Percentiles rank a stretch among this genome's conserved stretches.
Conservation (phyloP, 78 protist species). For the slime mould (Dictyostelium discoideum) region DNA sequence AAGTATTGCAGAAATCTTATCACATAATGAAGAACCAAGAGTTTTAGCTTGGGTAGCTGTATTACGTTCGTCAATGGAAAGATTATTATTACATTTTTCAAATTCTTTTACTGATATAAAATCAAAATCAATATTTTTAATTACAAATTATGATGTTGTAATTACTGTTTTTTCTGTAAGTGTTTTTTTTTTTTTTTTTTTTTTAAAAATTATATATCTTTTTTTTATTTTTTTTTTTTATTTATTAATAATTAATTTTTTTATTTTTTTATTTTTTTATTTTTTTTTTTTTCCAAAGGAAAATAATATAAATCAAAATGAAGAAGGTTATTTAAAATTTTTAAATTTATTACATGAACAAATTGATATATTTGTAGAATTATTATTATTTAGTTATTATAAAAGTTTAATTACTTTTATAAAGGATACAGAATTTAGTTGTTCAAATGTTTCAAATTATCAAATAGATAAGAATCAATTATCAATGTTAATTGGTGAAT, state of each 20-base stretch:
- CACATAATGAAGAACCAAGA: conserved; percentile 22
- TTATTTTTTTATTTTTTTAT: neutral
- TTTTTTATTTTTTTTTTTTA: neutral
- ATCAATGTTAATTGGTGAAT: neutral
- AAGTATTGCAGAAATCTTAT: conserved; percentile 29
- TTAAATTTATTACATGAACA: conserved; percentile 36
- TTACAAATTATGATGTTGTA: conserved; percentile 69
- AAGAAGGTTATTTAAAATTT: conserved; percentile 20
- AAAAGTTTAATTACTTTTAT: conserved; percentile 25
- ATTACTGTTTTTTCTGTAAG: conserved; percentile 32
- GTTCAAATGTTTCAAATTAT: neutral
- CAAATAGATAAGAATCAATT: conserved; percentile 1
- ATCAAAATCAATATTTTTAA: conserved; percentile 50
- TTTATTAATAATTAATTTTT: neutral
- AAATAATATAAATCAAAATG: conserved; percentile 35
- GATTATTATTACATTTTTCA: conserved; percentile 28
- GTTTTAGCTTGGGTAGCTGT: conserved; percentile 73
- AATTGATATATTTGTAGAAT: conserved; percentile 16
- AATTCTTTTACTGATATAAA: conserved; percentile 23
- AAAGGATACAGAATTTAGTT: conserved; percentile 37
- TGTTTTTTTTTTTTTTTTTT: neutral
- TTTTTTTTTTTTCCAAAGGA: neutral
- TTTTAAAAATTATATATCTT: too few relatives aligned
- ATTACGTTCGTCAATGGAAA: conserved; percentile 50
- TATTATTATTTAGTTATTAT: conserved; percentile 19